Evolutionary conservation across 2,329 filamentous ascomycete species (phyloP).

Genomic region (Epichloe baconii): DNA sequence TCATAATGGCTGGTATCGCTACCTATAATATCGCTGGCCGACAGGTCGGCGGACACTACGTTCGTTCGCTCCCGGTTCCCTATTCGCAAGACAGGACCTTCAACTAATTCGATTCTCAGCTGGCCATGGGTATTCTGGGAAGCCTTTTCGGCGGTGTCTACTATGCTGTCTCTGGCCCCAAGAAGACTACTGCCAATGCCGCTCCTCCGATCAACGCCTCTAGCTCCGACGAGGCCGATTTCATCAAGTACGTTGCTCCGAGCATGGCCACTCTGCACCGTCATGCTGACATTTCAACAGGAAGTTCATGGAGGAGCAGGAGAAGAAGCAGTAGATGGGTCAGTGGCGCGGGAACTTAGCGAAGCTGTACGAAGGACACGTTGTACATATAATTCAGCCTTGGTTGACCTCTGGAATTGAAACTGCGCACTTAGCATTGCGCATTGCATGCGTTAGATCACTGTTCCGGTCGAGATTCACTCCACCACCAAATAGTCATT

Average conservation of each 20-base stretch:
- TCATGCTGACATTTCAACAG: constrained; percentile 11
- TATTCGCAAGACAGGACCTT: background rate
- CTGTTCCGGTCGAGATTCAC: background rate
- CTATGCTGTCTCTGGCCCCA: constrained; percentile 30
- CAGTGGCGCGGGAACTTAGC: constrained; percentile 4
- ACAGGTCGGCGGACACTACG: constrained; percentile 48
- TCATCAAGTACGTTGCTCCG: constrained; percentile 44
- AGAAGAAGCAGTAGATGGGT: constrained; percentile 26
- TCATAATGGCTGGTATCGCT: constrained; percentile 26
- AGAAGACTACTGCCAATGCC: constrained; percentile 29
- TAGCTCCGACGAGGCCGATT: constrained; percentile 49
- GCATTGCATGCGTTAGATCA: background rate
- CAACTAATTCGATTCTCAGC: constrained; percentile 22
- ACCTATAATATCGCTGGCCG: constrained; percentile 44
- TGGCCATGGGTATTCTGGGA: constrained; percentile 43
- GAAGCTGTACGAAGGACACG: constrained; percentile 17
- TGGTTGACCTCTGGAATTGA: background rate
- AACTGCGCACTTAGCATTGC: background rate
- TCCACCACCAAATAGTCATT: too few relatives aligned
- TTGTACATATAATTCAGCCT: constrained; percentile 19
- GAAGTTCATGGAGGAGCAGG: constrained; percentile 28
- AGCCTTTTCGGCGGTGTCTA: constrained; percentile 37
- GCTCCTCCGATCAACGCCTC: constrained; percentile 49
- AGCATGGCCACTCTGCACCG: background rate
- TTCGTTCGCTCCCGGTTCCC: constrained; percentile 24